phyloP scores from a whole-genome alignment of 2,329 filamentous ascomycete genomes.

The Aspergillus fumigatus region DNA sequence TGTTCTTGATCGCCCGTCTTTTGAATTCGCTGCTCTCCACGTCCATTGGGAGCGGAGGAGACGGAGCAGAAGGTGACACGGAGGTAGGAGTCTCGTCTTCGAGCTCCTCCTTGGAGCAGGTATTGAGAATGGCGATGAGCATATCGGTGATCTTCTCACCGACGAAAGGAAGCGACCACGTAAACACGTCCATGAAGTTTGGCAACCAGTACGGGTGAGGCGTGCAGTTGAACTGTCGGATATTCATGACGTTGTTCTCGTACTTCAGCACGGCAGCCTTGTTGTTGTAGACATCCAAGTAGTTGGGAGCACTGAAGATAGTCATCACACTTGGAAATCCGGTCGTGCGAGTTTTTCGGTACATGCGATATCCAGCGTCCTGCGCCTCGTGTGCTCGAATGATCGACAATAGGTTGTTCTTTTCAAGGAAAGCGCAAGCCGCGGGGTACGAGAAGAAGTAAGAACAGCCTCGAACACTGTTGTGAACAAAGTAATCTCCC shows the following conservation, averaged over 20 bases:
- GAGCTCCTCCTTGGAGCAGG: slow-evolving; percentile 97
- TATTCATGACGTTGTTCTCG: slow-evolving; percentile 99
- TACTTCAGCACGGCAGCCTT: slow-evolving; percentile 98
- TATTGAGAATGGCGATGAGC: slow-evolving; percentile 97
- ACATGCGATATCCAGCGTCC: slow-evolving; percentile 98
- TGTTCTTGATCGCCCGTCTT: slow-evolving; percentile 97
- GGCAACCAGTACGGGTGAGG: slow-evolving; percentile 99
- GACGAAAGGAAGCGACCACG: slow-evolving; percentile 98
- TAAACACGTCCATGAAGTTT: slow-evolving; percentile 99
- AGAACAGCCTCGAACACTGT: slow-evolving; percentile 95
- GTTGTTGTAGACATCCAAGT: slow-evolving; percentile 99
- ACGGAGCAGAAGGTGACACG: slow-evolving; percentile 64
- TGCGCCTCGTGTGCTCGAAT: slow-evolving; percentile 98
- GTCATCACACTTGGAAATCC: slow-evolving; percentile 99
- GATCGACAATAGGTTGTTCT: slow-evolving; percentile 95
- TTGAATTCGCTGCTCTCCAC: slow-evolving; percentile 90
- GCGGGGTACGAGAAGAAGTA: slow-evolving; percentile 99
- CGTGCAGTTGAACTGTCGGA: slow-evolving; percentile 98
- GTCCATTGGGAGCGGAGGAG: slow-evolving; percentile 68
- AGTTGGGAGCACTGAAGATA: slow-evolving; percentile 98
- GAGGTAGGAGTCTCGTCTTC: slow-evolving; percentile 79
- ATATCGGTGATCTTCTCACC: slow-evolving; percentile 99
- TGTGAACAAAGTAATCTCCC: slow-evolving; percentile 95
- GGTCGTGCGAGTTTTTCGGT: slow-evolving; percentile 94
- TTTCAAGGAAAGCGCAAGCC: slow-evolving; percentile 94